Base-by-base conservation (phyloP, 495 filamentous ascomycete species). In the Xylaria curta region DNA sequence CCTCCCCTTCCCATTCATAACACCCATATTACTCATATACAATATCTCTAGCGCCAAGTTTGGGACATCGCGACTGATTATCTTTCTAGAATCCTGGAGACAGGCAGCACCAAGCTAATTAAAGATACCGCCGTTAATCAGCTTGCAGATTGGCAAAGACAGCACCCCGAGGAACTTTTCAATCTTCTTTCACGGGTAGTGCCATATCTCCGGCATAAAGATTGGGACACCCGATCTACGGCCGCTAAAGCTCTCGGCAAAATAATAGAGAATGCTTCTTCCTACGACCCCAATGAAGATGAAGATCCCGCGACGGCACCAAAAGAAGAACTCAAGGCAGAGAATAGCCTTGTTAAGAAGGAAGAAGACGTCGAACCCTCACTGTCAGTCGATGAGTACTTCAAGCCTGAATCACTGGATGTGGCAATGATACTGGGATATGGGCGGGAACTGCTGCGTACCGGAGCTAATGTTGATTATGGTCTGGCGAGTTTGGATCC, bases 61-160 rank as follows among this genome's bases (percentile, higher is more conserved):
- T 61, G 12, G 70, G 28, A 46, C 69, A 70, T 62, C 49, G 24
- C 19, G 59, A 54, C 78, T 82, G 40, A 82, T 78, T 75, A 40
- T 73, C 68, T 69, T 72, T 63, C 47, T 71, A 98, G 96, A 54
- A 88, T 99, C 76, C 89, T 99, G 58, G 97, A 98, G 87, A 97
- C 94, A 46, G 96, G 96, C 74, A 97, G 94, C 81, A 98, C 95
- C 69, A 90, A 91, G 76, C 84, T 98, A 66, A 98, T 99, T 70
- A 91, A 97, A 68, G 96, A 97, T 73, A 98, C 96, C 70, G 96
- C 96, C 69, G 97, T 97, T 46, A 92, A 96, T 78, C 96, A 99
- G 83, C 88, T 99, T 47, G 95, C 93, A 46, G 96, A 98, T 85
- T 94, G 97, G 72, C 97, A 98, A 81, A 98, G 97, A 78, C 91